Conservation (phyloP, 345 rosid genomes). For the Syzygium aqueum region DNA sequence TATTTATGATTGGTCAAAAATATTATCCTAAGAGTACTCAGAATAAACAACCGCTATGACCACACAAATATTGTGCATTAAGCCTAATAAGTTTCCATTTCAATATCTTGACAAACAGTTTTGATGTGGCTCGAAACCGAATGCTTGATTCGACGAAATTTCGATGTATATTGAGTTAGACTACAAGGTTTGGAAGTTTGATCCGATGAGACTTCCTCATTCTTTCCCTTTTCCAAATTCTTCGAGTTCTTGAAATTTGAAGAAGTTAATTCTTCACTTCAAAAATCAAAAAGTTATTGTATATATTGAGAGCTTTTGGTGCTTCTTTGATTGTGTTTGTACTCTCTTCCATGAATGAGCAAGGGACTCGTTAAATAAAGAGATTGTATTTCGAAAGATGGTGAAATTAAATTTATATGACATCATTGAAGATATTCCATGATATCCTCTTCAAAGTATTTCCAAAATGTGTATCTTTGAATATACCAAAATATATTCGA, state of each 20-base stretch:
- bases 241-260: neutral
- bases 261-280: neutral
- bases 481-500: neutral
- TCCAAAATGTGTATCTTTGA: neutral
- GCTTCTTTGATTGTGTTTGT: neutral
- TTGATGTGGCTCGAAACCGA: neutral
- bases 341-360: neutral
- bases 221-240: neutral
- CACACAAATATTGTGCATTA: neutral
- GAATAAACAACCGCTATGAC: neutral
- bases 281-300: neutral
- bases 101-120: neutral
- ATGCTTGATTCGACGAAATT: neutral
- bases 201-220: neutral
- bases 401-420: neutral
- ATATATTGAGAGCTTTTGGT: neutral
- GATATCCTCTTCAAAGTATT: neutral
- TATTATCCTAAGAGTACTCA: neutral
- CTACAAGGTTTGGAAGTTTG: neutral
- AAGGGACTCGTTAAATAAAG: neutral
- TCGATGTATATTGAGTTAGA: neutral
- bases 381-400: neutral
- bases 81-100: neutral
- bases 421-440: neutral
- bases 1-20: neutral